Evolutionary conservation across 805 yeast genomes (phyloP).

Genomic region (Cyberlindnera misumaiensis): DNA sequence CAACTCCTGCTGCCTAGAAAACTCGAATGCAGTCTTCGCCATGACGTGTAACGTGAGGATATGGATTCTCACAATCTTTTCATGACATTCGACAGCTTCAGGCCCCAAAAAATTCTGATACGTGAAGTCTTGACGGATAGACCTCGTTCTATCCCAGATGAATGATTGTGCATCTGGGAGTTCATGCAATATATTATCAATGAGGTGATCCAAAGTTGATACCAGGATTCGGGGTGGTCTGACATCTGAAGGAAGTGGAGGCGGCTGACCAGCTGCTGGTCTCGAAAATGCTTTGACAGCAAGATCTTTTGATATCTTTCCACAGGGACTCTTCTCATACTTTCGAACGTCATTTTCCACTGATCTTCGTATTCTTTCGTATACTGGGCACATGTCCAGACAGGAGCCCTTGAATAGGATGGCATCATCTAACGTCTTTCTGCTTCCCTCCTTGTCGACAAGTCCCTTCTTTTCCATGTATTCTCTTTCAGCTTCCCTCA

Average conservation of each 20-base stretch:
- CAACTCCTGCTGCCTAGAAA: constrained; percentile 89
- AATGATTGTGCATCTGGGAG: constrained; percentile 86
- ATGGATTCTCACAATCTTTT: constrained; percentile 84
- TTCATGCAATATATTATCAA: constrained; percentile 52
- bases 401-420: constrained; percentile 85
- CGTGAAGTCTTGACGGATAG: constrained; percentile 94
- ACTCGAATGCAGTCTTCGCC: constrained; percentile 68
- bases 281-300: constrained; percentile 92
- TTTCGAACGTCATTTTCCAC: constrained; percentile 80
- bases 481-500: constrained; percentile 69
- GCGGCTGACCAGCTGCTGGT: constrained; percentile 98
- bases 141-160: constrained; percentile 95
- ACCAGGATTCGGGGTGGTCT: constrained; percentile 79
- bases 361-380: constrained; percentile 82
- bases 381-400: constrained; percentile 89
- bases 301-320: constrained; percentile 45
- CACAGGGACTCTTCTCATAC: constrained; percentile 57
- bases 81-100: constrained; percentile 91
- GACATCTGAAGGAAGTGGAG: constrained; percentile 95
- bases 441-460: constrained; percentile 80
- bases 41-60: constrained; percentile 74
- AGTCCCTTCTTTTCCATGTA: constrained; percentile 75
- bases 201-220: constrained; percentile 62
- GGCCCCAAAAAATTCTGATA: constrained; percentile 91
- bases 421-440: constrained; percentile 83